These are phyloP conservation scores for Didymosphaeria variabile DNA, from an alignment of 2,329 filamentous ascomycete species.

Conservation along the genomic window DNA sequence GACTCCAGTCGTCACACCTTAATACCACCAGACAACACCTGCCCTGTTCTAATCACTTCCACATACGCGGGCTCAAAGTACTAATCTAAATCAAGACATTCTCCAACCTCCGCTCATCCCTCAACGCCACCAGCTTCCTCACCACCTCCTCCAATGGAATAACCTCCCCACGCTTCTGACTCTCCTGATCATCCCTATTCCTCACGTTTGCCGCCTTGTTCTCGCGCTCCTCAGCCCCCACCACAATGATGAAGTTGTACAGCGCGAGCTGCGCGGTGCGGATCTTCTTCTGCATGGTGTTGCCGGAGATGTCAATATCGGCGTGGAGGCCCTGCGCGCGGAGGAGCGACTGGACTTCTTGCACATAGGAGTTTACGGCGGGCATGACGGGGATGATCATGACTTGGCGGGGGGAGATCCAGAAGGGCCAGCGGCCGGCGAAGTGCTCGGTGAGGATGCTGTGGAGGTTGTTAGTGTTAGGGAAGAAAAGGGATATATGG, in stretches of 20 bases:
- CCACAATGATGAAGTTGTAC: slow-evolving; percentile 85
- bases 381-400: slow-evolving; percentile 81
- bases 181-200: slow-evolving; percentile 69
- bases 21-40: too few species aligned
- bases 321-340: slow-evolving; percentile 73
- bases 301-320: slow-evolving; percentile 75
- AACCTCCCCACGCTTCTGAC: slow-evolving; percentile 69
- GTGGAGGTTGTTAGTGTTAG: background rate
- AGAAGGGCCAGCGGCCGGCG: slow-evolving; percentile 88
- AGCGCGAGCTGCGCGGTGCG: slow-evolving; percentile 80
- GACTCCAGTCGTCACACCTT: too few species aligned
- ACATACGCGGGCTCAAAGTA: too few species aligned
- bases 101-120: slow-evolving; percentile 54
- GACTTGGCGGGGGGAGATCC: slow-evolving; percentile 84
- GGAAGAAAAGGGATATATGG: background rate
- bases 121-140: slow-evolving; percentile 58
- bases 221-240: slow-evolving; percentile 70
- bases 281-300: slow-evolving; percentile 91
- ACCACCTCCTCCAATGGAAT: slow-evolving; percentile 68
- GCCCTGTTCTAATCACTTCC: too few species aligned
- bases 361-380: slow-evolving; percentile 74
- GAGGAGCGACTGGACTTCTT: slow-evolving; percentile 75
- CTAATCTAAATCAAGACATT: slow-evolving; percentile 32
- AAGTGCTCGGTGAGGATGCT: slow-evolving; percentile 83
- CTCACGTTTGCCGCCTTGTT: slow-evolving; percentile 69